Percentiles rank a stretch among this genome's conserved stretches.
These are phyloP conservation scores for Fagopyrum homotropicum DNA, from an alignment of 148 eudicot species.

Conservation along the genomic window DNA sequence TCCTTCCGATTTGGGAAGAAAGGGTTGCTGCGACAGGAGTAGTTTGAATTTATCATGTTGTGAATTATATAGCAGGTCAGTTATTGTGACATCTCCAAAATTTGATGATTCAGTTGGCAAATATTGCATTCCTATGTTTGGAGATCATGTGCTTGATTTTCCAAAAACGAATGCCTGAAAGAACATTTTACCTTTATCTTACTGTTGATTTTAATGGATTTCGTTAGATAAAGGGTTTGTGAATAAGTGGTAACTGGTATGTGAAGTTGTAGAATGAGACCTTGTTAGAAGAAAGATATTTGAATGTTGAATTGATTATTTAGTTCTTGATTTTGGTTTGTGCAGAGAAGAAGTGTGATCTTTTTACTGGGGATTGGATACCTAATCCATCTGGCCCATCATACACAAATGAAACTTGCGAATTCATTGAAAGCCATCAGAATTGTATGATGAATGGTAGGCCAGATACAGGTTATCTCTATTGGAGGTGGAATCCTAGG, in stretches of 20 bases:
- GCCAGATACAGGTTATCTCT: constrained; percentile 64
- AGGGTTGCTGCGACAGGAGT: neutral
- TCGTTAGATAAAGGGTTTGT: neutral
- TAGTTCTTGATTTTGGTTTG: neutral
- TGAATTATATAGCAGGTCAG: neutral
- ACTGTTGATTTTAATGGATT: too few species aligned
- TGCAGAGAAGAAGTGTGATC: constrained; percentile 54
- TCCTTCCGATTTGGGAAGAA: constrained; percentile 1
- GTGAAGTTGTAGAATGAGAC: neutral
- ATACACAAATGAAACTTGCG: constrained; percentile 68
- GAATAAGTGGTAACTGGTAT: neutral
- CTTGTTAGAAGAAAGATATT: neutral
- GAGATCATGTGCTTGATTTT: neutral
- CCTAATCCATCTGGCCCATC: constrained; percentile 50
- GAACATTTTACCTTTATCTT: too few species aligned
- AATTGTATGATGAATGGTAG: constrained; percentile 80
- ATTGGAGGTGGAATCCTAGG: constrained; percentile 75
- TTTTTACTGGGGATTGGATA: constrained; percentile 69
- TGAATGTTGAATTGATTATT: neutral
- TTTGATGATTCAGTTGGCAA: neutral
- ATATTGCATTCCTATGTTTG: neutral
- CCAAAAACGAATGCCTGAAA: neutral
- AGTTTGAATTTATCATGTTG: neutral
- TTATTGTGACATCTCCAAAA: neutral
- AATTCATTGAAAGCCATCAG: constrained; percentile 57